phyloP scores from a whole-genome alignment of 2,329 filamentous ascomycete species.

The Ceratocystis destructans region DNA sequence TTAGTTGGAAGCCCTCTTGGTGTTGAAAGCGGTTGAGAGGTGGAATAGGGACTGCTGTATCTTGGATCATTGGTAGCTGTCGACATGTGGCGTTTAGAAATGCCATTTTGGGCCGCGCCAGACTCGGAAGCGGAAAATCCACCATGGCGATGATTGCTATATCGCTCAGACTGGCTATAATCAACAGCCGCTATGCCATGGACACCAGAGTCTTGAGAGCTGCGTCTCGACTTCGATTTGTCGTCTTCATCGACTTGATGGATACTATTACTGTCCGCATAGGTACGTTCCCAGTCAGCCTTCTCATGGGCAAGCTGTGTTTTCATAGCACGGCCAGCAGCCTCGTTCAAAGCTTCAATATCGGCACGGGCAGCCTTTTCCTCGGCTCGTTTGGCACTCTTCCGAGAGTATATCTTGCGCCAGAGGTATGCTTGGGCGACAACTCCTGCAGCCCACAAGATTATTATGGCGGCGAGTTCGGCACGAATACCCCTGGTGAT shows the following conservation, averaged over 20 bases:
- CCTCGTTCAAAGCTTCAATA: slow-evolving; percentile 52
- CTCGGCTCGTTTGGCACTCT: slow-evolving; percentile 39
- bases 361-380: slow-evolving; percentile 38
- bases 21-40: not conserved
- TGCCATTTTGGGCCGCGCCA: not conserved
- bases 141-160: not conserved
- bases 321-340: slow-evolving; percentile 53
- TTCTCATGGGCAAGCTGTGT: slow-evolving; percentile 47
- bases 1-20: not conserved
- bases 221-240: slow-evolving; percentile 4
- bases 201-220: slow-evolving; percentile 12
- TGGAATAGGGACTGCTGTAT: not conserved
- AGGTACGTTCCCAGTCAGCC: slow-evolving; percentile 61
- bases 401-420: slow-evolving; percentile 58
- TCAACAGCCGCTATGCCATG: not conserved
- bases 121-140: not conserved
- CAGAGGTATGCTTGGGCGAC: slow-evolving; percentile 78
- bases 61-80: not conserved
- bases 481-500: slow-evolving; percentile 75
- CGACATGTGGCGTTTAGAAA: not conserved
- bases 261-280: slow-evolving; percentile 39
- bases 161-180: not conserved
- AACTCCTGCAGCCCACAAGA: slow-evolving; percentile 61
- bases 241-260: slow-evolving; percentile 2
- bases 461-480: slow-evolving; percentile 63